Evolutionary conservation across 768 basidiomycete genomes (phyloP), one percentile per base, ranked within the genome.

Genomic region (Lanmaoa pseudosensibilis): DNA sequence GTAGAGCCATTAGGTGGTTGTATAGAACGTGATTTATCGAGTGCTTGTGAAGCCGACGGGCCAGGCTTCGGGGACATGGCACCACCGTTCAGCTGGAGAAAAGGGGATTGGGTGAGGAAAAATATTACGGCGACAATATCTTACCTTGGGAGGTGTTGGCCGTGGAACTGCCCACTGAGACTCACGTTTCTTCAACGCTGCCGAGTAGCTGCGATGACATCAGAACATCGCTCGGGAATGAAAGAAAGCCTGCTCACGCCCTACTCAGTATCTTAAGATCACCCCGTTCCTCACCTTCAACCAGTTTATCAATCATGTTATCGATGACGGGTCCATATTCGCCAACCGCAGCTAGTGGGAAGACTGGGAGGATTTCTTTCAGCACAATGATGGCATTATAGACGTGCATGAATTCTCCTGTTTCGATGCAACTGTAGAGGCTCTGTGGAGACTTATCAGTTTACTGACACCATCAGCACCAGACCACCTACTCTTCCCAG

Each of bases 331-430:
- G 65, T 13, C 87, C 90, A 27, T 78, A 75, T 52, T 78, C 81
- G 43, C 74, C 74, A 34, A 87, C 82, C 12, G 83, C 74, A 18
- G 84, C 81, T 11, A 90, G 67, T 27, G 96, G 96, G 74, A 97
- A 97, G 48, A 92, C 88, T 1, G 91, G 87, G 32, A 94, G 80
- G 21, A 98, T 84, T 70, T 97, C 92, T 66, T 94, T 92, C 60
- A 97, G 78, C 30, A 99, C 87, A 38, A 95, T 84, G 72, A 98
- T 90, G n/a, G 92, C 83, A 68, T 99, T 99, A 73, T 96, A 95
- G 52, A 98, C 91, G 65, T 94, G 94, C 90, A 98, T 96, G 70
- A 95, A 98, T 66, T 95, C 95, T 48, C 83, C 84, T 2, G 94
- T 88, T 65, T 87, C 82, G 58, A 98, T 87, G 67, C 90, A 94